A percentile compares a stretch with the other conserved stretches of the same genome.
Evolutionary conservation across 441 rosid species (phyloP).

Genomic region (Gossypium davidsonii): DNA sequence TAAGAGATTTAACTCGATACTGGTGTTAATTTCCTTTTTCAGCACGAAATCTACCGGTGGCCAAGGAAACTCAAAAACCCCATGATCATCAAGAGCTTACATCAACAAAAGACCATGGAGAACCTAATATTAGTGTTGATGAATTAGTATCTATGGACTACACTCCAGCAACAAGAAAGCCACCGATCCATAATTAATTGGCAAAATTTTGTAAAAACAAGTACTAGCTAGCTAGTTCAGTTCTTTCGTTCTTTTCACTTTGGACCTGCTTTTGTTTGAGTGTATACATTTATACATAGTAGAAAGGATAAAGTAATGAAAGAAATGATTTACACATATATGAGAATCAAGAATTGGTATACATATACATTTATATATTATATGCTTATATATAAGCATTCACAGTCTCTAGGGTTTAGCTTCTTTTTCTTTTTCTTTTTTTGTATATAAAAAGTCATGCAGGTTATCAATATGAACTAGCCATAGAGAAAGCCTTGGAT

Average conservation of each 20-base stretch:
- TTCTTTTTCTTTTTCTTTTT: neutral
- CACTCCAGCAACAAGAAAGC: slow-evolving; percentile 52
- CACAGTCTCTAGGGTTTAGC: neutral
- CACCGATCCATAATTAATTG: slow-evolving; percentile 57
- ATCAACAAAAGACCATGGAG: slow-evolving; percentile 17
- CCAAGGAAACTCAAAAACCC: slow-evolving; percentile 18
- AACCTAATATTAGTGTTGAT: slow-evolving; percentile 12
- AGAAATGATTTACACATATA: slow-evolving; percentile 1
- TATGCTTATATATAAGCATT: neutral
- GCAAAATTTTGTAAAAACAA: slow-evolving; percentile 8
- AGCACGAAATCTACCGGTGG: slow-evolving; percentile 36
- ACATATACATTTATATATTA: neutral
- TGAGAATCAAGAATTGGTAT: neutral
- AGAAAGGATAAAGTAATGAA: neutral
- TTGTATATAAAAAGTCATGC: neutral
- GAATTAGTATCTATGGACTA: slow-evolving; percentile 46
- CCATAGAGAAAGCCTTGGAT: neutral
- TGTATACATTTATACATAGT: neutral
- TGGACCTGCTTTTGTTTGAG: neutral
- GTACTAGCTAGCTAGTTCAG: neutral
- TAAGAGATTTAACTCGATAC: no score
- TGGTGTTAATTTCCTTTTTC: slow-evolving; percentile 4
- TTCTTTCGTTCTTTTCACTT: neutral
- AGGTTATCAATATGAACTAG: neutral
- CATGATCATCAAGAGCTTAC: neutral